Conservation (phyloP, 2,329 filamentous ascomycete species). For the Aureobasidium sp. region DNA sequence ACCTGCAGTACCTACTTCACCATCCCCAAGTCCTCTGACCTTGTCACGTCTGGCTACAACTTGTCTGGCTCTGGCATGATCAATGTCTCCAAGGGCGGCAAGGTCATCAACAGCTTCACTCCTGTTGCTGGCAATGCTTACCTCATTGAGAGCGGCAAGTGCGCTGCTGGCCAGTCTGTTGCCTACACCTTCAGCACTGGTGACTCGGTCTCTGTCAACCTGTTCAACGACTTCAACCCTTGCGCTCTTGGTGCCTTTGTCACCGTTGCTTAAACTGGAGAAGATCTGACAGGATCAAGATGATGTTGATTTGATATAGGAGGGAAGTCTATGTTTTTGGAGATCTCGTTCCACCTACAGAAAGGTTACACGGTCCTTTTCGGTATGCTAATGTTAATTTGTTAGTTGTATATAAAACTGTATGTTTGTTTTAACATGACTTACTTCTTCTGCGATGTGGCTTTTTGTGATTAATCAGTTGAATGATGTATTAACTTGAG, state of each 20-base stretch:
- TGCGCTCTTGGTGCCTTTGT: constrained; percentile 9
- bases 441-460: no score
- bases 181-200: constrained; percentile 3
- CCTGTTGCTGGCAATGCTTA: not conserved
- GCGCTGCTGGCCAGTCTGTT: not conserved
- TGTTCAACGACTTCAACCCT: constrained; percentile 10
- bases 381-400: not conserved
- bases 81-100: not conserved
- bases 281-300: not conserved
- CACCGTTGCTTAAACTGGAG: not conserved
- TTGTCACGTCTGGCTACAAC: not conserved
- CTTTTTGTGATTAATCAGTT: no score
- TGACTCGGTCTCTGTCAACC: not conserved
- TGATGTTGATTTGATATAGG: not conserved
- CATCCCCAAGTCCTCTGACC: not conserved
- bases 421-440: not conserved
- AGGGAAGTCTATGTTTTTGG: not conserved
- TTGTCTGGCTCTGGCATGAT: constrained; percentile 1
- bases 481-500: no score
- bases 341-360: not conserved
- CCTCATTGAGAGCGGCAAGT: not conserved
- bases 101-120: not conserved
- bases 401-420: not conserved
- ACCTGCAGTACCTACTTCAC: constrained; percentile 11
- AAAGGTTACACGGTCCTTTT: constrained; percentile 7